Percentiles rank a stretch among this genome's conserved stretches.
Conservation (phyloP, 176 grass and related monocot genomes). For the Bolboschoenus planiculmis region DNA sequence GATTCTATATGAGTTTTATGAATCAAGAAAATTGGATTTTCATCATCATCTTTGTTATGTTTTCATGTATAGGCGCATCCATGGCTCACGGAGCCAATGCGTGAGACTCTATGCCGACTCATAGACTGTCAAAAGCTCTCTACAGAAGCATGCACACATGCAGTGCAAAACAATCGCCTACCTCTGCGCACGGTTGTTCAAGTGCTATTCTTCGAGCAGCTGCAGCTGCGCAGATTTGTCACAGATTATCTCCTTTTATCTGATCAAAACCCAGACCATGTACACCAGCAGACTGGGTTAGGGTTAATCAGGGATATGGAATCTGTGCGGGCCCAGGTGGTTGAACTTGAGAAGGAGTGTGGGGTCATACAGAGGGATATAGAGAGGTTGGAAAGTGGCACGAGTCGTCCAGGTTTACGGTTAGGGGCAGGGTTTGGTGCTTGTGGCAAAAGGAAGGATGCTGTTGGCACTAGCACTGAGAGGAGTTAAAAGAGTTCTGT, state of each 20-base stretch:
- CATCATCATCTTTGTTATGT: not conserved
- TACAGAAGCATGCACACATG: slow-evolving; percentile 73
- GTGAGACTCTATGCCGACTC: slow-evolving; percentile 61
- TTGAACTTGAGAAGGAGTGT: slow-evolving; percentile 77
- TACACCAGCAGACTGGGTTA: slow-evolving; percentile 25
- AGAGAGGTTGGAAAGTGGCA: slow-evolving; percentile 38
- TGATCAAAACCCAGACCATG: slow-evolving; percentile 42
- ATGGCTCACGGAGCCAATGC: slow-evolving; percentile 43
- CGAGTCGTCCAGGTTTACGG: not conserved
- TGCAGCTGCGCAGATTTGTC: slow-evolving; percentile 64
- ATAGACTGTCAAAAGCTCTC: slow-evolving; percentile 89
- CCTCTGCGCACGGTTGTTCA: slow-evolving; percentile 61
- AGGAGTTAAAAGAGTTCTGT: not conserved
- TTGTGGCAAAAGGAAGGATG: slow-evolving; percentile 18
- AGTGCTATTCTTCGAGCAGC: slow-evolving; percentile 89
- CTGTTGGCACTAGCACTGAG: not conserved
- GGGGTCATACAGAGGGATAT: slow-evolving; percentile 54
- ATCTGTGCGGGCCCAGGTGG: slow-evolving; percentile 38
- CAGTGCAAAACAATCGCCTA: slow-evolving; percentile 65
- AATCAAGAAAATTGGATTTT: not conserved
- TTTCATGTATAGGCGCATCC: slow-evolving; percentile 46
- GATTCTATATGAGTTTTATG: too few species aligned
- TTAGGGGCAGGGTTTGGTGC: not conserved
- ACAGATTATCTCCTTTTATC: slow-evolving; percentile 61
- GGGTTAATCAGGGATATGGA: slow-evolving; percentile 43